Conservation (phyloP, 345 rosid genomes). For the Nephelium lappaceum region DNA sequence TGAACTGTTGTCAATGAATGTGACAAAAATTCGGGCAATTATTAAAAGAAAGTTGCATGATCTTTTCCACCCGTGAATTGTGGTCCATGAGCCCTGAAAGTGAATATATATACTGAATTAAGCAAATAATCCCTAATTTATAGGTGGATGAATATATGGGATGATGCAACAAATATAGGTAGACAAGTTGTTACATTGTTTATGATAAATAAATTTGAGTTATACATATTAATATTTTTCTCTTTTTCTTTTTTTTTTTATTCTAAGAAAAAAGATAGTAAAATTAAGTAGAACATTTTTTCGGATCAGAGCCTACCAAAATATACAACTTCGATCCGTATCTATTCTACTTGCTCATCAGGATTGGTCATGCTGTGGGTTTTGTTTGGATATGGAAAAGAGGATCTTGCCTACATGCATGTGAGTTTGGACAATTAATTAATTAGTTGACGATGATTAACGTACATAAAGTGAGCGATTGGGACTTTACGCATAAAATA, state of each 20-base stretch:
- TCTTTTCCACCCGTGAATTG: background rate
- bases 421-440: background rate
- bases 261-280: no score
- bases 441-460: background rate
- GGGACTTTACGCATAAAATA: background rate
- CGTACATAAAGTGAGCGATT: background rate
- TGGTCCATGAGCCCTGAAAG: background rate
- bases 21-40: background rate
- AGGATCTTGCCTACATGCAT: background rate
- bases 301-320: no score
- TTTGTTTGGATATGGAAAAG: background rate
- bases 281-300: no score
- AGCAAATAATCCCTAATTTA: no score
- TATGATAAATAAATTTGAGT: no score
- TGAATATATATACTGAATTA: no score
- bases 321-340: no score
- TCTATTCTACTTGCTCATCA: no score
- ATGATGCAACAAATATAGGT: background rate
- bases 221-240: no score
- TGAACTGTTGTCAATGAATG: background rate
- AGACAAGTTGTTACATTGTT: no score
- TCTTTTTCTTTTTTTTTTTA: no score
- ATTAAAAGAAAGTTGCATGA: background rate
- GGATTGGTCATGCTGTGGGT: background rate
- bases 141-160: background rate